Base-by-base conservation (phyloP, 75 land plant species). In the Chamaecyparis obtusa region DNA sequence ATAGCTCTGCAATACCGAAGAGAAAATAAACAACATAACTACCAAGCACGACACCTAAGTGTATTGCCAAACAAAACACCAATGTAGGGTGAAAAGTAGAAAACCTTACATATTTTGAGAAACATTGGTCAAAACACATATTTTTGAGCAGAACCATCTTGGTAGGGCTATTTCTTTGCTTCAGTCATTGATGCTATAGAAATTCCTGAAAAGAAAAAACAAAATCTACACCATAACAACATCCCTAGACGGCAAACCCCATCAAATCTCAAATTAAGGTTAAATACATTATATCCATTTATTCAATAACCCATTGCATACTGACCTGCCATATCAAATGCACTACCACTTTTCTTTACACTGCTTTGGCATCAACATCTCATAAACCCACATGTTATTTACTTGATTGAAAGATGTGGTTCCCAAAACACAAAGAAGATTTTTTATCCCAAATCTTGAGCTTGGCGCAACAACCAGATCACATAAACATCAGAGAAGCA, bases 211-310 rank as follows among this genome's bases (percentile, higher is more conserved):
- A 74, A 74, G 36, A 64, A 32, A 2, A 33, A 74, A 74, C 3
- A 74, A 74, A 10, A 9, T 74, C 76, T 74, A 74, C 76, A 74
- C 13, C 76, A 74, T 74, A 74, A 74, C 76, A 74, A 74, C 33
- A 33, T 74, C 76, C 76, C 36, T 33, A 33, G 33, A 33, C 37
- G 33, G 76, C 2, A 33, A 13, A 74, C 36, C 36, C 37, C 36
- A 74, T 24, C 36, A 74, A 74, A 33, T 74, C 76, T 74, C 76
- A 30, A 13, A 8, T 13, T 11, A 32, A 9, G 5, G 76, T 74
- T 33, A 32, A n/a, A 74, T 74, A 30, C 75, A 27, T 27, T 67
- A 24, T 67, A 67, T 24, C 30, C 30, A 67, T 67, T 27, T 8
- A 71, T 71, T 71, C 75, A 71, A n/a, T 71, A 7, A 33, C 33